Evolutionary conservation across 495 filamentous ascomycete genomes (phyloP).

Genomic region (Neurospora discreta): DNA sequence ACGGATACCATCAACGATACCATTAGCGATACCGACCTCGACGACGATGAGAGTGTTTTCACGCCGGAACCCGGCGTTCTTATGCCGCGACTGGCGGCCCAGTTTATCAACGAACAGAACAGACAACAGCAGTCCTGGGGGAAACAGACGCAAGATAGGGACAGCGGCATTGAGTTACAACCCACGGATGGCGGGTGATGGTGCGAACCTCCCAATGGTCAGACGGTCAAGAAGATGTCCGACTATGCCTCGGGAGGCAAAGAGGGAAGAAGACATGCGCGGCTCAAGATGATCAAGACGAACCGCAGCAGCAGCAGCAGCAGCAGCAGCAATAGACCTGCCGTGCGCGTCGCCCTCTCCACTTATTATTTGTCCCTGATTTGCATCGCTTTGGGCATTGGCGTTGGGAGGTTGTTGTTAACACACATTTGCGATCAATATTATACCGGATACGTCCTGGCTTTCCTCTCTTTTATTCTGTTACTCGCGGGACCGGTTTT

Average conservation of each 20-base stretch:
- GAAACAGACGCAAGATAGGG: slow-evolving; percentile 36
- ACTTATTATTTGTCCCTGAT: neutral
- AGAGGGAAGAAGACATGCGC: neutral
- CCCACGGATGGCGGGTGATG: slow-evolving; percentile 24
- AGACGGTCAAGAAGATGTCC: neutral
- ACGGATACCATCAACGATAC: neutral
- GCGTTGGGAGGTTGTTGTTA: neutral
- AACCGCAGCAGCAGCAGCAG: neutral
- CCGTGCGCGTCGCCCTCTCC: neutral
- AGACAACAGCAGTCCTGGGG: slow-evolving; percentile 13
- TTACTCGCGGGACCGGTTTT: neutral
- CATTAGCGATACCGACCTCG: slow-evolving; percentile 9
- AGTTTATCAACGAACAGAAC: neutral
- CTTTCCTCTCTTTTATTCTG: neutral
- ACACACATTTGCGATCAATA: neutral
- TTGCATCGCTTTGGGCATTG: neutral
- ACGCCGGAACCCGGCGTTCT: slow-evolving; percentile 13
- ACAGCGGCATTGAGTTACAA: slow-evolving; percentile 39
- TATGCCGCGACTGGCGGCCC: slow-evolving; percentile 1
- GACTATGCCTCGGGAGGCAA: neutral
- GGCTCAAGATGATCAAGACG: neutral
- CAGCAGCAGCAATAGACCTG: neutral
- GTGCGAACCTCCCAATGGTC: slow-evolving; percentile 1
- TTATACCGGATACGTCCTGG: neutral
- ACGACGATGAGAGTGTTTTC: slow-evolving; percentile 16